phyloP scores from a whole-genome alignment of 177 flowering plant genomes.

The Vitis hybrid region DNA sequence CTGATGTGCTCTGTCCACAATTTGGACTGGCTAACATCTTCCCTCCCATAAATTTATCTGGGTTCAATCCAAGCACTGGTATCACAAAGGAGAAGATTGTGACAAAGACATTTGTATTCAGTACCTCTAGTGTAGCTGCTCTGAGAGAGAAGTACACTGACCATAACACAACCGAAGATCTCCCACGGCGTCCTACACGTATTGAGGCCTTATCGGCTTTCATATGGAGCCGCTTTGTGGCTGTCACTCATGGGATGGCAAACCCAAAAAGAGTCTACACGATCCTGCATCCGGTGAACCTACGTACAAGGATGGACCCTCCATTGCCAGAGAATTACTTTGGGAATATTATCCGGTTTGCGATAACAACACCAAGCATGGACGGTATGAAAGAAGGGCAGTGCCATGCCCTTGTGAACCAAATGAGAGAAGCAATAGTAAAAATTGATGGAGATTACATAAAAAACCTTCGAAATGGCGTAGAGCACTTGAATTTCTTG shows the following conservation, averaged over 20 bases:
- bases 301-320: constrained; percentile 38
- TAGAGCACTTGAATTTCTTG: constrained; percentile 3
- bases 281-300: constrained; percentile 29
- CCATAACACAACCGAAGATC: neutral
- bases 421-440: constrained; percentile 25
- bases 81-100: constrained; percentile 18
- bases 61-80: constrained; percentile 1
- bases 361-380: neutral
- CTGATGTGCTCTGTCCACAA: neutral
- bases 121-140: constrained; percentile 14
- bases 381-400: neutral
- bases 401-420: constrained; percentile 4
- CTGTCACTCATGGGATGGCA: neutral
- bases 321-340: constrained; percentile 33
- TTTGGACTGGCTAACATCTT: constrained; percentile 31
- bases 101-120: constrained; percentile 37
- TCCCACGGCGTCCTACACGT: constrained; percentile 26
- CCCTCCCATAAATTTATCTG: constrained; percentile 25
- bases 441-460: constrained; percentile 22
- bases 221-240: constrained; percentile 34
- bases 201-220: constrained; percentile 47
- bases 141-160: constrained; percentile 17
- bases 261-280: neutral
- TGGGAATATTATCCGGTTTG: constrained; percentile 28
- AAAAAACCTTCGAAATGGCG: constrained; percentile 15